Base-by-base conservation (phyloP, 2,329 filamentous ascomycete genomes). In the Gnomoniopsis smithogilvyi region DNA sequence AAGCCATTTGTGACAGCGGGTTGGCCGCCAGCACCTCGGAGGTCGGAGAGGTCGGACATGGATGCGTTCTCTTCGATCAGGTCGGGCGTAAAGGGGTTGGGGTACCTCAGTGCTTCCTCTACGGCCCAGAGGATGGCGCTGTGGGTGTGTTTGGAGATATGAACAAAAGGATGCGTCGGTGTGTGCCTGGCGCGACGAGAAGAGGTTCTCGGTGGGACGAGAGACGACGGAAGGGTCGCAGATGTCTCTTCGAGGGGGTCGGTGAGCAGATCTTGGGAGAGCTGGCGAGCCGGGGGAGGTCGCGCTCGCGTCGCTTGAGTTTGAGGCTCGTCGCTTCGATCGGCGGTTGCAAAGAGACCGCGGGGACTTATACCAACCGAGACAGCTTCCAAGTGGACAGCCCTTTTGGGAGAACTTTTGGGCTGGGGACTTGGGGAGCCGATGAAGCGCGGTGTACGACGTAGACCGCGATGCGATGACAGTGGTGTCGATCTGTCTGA, bases 21-120 rank as follows among this genome's bases (percentile, higher is more conserved):
- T 64, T 80, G 77, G 68, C 79, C 79, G 70, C 85, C 83, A 69
- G 85, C 81, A 61, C 73, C 72, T 63, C 80, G 73, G 67, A 96
- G 80, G 73, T 96, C 93, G 67, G 93, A 90, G 67, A 96, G 80
- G 73, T 96, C 93, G 67, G 93, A 90, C 93, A 99, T 98, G 68
- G 86, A 85, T 66, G 93, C 91, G 82, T 91, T 89, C 78, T 96
- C 91, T 80, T 99, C 95, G 62, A 88, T 82, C 66, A 88, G 77
- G 74, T 96, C 92, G 24, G 90, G 83, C 10, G 92, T 96, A 75
- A 98, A 96, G 51, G 86, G 79, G 65, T 92, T 84, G 2, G 94
- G 92, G 50, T 88, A 84, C 66, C 93, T 89, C 65, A 98, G 82
- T 41, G 91, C 92, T 78, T 96, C 92, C 78, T 98, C 93, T 59